Base-by-base conservation (phyloP, 2,329 filamentous ascomycete species). In the Hawksworthiomyces lignivorus region DNA sequence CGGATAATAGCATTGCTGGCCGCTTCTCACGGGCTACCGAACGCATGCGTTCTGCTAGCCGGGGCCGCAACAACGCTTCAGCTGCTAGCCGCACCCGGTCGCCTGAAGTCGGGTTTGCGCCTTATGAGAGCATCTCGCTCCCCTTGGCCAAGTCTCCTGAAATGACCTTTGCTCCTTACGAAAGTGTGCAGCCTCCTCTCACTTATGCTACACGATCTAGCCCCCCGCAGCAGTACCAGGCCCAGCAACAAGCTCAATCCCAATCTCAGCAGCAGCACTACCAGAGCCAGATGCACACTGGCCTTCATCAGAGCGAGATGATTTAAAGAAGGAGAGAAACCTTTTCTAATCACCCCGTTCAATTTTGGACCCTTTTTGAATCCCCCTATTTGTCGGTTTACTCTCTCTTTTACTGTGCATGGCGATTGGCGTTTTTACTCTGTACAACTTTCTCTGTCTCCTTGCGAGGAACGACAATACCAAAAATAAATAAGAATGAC, bases 1-100 rank as follows among this genome's bases (percentile, higher is more conserved):
- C 76, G 38, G 67, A 64, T 48, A 64, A 61, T 53, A 68, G 68
- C 55, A 63, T 80, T 45, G 64, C 72, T 3, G 68, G 69, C 4
- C 73, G 75, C 24, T 59, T 79, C 48, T 69, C 67, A 45, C 75
- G 76, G 35, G 74, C 73, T 0, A 76, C 75, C 0, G 77, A 80
- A 51, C 70, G 74, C 36, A 70, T 80, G 53, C 70, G 77, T 17
- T 80, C 75, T 4, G 75, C 65, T 2, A 80, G 75, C 56, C 72
- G 76, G 14, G 70, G 68, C 38, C 67, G 70, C 32, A 73, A 73
- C 50, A 68, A 67, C 46, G 56, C 59, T 1, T 54, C 55, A 9
- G 55, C 59, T 12, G 54, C 51, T 27, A 51, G 48, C 48, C 53
- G 60, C 12, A 61, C 61, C 38, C 64, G 62, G 52, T 65, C 61